Evolutionary conservation across 176 grass and related monocot genomes (phyloP).

Genomic region (Juncus effusus): DNA sequence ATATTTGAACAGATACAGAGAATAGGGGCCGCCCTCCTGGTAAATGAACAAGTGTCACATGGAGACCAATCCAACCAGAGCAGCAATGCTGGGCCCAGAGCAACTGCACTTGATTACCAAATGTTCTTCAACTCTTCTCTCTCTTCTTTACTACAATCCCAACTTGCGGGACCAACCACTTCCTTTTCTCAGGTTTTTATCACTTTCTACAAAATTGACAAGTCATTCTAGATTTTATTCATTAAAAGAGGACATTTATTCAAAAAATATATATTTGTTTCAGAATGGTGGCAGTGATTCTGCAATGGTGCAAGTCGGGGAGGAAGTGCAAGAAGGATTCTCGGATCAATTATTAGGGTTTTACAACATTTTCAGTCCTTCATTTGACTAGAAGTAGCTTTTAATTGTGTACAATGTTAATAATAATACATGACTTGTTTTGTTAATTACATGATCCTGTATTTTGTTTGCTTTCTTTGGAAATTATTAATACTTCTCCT

Average conservation of each 20-base stretch:
- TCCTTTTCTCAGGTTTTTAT: slow-evolving; percentile 31
- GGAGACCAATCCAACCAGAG: slow-evolving; percentile 5
- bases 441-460: no score
- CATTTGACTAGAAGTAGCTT: neutral
- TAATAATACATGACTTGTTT: no score
- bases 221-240: no score
- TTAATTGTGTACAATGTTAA: no score
- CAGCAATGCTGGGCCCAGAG: slow-evolving; percentile 9
- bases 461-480: no score
- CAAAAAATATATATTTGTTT: neutral
- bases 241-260: neutral
- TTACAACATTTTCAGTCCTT: neutral
- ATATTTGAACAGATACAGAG: slow-evolving; percentile 16
- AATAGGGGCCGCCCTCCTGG: slow-evolving; percentile 8
- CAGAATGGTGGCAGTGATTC: slow-evolving; percentile 20
- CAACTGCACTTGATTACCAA: slow-evolving; percentile 12
- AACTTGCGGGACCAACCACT: slow-evolving; percentile 4
- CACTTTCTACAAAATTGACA: no score
- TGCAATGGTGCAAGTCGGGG: slow-evolving; percentile 16
- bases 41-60: slow-evolving; percentile 6
- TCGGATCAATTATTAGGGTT: slow-evolving; percentile 14
- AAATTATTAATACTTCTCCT: no score
- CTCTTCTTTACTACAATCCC: slow-evolving; percentile 9
- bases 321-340: neutral
- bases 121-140: slow-evolving; percentile 2